Base-by-base conservation (phyloP, 1,284 basidiomycete species). In the Moesziomyces antarcticus region DNA sequence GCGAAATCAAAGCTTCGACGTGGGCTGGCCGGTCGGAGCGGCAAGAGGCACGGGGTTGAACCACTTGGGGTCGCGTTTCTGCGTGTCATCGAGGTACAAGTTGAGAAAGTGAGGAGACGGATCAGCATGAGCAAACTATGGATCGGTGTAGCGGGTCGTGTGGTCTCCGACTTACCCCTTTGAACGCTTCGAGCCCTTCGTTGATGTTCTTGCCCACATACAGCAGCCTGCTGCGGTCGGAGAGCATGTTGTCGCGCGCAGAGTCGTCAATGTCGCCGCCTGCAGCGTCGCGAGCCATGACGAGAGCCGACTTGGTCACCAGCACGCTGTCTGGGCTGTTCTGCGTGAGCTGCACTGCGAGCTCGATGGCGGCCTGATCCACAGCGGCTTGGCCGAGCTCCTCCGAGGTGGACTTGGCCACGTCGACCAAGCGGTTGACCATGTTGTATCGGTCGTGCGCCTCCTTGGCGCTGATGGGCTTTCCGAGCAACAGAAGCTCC, bases 261-360 rank as follows among this genome's bases (percentile, higher is more conserved):
- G 88, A 87, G 24, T 89, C 87, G 33, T 90, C 88, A 44, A 89
- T 85, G 53, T 88, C 87, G 18, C 87, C 87, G 44, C 53, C 58
- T 18, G 55, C 50, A 8, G 63, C 58, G 49, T 78, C 72, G 22
- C 77, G 59, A 5, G 77, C 75, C 40, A 72, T 56, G 24, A 75
- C 49, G 10, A 79, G 53, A 16, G 67, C 69, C n/a, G 88, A 86
- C 82, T 94, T 94, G 10, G 92, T 91, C 50, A 89, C 88, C 71
- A 91, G 90, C 1, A 94, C 90, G 0, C 92, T 88, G 81, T 94
- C 92, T 0, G 93, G 93, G 4, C 91, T 93, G 79, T 91, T 91
- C 20, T 84, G 80, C 18, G 85, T 86, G 67, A 94, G 89, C 58
- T 88, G 85, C 44, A 86, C 84, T 0, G 93, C 92, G 55, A 90